A percentile compares a stretch with the other conserved stretches of the same genome.
These are phyloP conservation scores for Ampelomyces quisqualis DNA, from an alignment of 2,329 filamentous ascomycete species.

Conservation along the genomic window DNA sequence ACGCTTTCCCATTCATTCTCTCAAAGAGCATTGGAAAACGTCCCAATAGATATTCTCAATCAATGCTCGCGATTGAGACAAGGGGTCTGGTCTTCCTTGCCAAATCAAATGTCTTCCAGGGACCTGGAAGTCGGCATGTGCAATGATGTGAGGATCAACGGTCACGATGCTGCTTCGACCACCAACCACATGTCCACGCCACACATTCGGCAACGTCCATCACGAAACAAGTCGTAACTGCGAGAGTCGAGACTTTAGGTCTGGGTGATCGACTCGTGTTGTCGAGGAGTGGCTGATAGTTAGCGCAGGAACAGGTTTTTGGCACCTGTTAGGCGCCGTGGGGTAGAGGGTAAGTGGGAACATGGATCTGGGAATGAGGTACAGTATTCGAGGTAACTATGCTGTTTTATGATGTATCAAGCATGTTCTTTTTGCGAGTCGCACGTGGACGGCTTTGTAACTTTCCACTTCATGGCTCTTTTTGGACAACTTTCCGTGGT, in stretches of 20 bases:
- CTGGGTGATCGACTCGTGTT: neutral
- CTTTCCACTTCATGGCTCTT: neutral
- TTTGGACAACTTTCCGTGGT: too few species aligned
- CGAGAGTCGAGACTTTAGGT: constrained; percentile 3
- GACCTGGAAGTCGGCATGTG: constrained; percentile 3
- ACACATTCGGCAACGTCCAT: constrained; percentile 8
- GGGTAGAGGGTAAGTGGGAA: too few species aligned
- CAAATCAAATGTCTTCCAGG: neutral
- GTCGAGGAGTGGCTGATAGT: constrained; percentile 3
- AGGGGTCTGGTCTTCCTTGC: too few species aligned
- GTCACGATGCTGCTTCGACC: neutral
- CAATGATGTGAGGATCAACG: constrained; percentile 12
- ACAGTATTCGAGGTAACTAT: too few species aligned
- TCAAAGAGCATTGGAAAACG: too few species aligned
- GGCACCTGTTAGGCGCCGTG: constrained; percentile 7
- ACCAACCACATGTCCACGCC: constrained; percentile 4
- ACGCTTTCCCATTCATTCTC: too few species aligned
- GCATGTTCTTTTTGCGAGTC: too few species aligned
- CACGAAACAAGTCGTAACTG: constrained; percentile 7
- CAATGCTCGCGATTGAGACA: too few species aligned
- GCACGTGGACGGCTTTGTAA: too few species aligned
- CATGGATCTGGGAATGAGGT: too few species aligned
- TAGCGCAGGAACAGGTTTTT: constrained; percentile 25
- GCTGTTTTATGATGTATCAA: too few species aligned
- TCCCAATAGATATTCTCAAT: too few species aligned